Base-by-base conservation (phyloP, 1,284 basidiomycete species). In the Gastroboletus turbinatus region DNA sequence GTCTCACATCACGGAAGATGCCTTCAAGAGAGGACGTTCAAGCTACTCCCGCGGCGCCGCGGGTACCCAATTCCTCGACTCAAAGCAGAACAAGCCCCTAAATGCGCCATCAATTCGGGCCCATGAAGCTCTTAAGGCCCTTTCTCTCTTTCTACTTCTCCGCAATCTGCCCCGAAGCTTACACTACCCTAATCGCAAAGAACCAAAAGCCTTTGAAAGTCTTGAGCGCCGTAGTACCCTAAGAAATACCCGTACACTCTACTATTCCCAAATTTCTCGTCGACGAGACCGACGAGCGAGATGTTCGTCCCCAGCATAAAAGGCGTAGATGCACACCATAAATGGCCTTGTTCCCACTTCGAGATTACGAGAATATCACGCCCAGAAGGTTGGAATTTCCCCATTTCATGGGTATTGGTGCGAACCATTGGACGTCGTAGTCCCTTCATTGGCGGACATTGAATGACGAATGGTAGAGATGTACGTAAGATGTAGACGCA, bases 221-320 rank as follows among this genome's bases (percentile, higher is more conserved):
- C 25, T 17, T 1, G 14, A 40, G 4, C 30, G 35, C 30, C 29
- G 27, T 29, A 23, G 36, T 58, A 49, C 30, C 25, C 10, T 11
- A 6, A 36, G 5, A 10, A 42, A 30, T 42, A 32, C 17, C 33
- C 2, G 9, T 13, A 5, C 14, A 25, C 2, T 19, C 25, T n/a
- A 3, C 8, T 21, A 52, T 50, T 36, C 7, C 25, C 35, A 27
- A 25, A 13, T 0, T 14, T 40, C 33, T 50, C 19, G 25, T 45
- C 36, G 27, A n/a, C 17, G 40, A 29, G 48, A 38, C 10, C 14
- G 10, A 48, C 50, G 35, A 43, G 19, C 35, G 21, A 35, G 39
- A 67, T 64, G 65, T 27, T 55, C 3, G 2, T 51, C 19, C n/a
- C 42, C 4, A 7, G 3, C 16, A n/a, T n/a, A 9, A 10, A 4